These are phyloP conservation scores for Stachybotrys chartarum DNA, from an alignment of 2,329 filamentous ascomycete genomes.

Conservation along the genomic window DNA sequence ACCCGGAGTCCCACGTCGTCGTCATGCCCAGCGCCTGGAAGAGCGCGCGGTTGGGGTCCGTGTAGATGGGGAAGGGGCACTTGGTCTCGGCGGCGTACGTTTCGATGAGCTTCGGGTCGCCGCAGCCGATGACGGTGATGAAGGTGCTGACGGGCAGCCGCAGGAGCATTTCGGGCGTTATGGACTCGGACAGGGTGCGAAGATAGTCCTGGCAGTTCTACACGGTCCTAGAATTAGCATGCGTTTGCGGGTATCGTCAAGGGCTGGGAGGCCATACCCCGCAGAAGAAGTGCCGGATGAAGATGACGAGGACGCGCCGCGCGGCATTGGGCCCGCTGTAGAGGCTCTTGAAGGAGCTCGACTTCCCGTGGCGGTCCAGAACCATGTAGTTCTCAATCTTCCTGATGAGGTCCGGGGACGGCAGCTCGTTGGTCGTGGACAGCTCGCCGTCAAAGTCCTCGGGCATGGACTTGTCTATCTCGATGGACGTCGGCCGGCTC, in stretches of 20 bases:
- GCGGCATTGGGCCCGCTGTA: slow-evolving; percentile 48
- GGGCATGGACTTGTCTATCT: slow-evolving; percentile 32
- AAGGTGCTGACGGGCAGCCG: slow-evolving; percentile 49
- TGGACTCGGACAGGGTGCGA: slow-evolving; percentile 49
- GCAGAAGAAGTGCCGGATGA: slow-evolving; percentile 76
- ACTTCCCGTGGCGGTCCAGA: slow-evolving; percentile 53
- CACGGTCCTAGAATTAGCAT: neutral
- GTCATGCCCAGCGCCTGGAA: slow-evolving; percentile 65
- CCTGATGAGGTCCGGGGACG: slow-evolving; percentile 38
- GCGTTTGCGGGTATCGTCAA: slow-evolving; percentile 6
- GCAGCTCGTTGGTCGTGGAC: slow-evolving; percentile 47
- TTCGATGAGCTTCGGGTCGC: slow-evolving; percentile 59
- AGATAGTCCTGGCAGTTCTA: slow-evolving; percentile 75
- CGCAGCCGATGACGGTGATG: slow-evolving; percentile 67
- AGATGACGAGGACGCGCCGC: slow-evolving; percentile 59
- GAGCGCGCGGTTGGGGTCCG: slow-evolving; percentile 61
- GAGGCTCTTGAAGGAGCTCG: slow-evolving; percentile 55
- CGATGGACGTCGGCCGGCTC: slow-evolving; percentile 13
- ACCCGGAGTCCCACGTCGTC: slow-evolving; percentile 53
- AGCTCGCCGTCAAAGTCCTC: slow-evolving; percentile 51
- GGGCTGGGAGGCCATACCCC: slow-evolving; percentile 44
- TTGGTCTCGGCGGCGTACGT: slow-evolving; percentile 55
- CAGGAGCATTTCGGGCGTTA: slow-evolving; percentile 45
- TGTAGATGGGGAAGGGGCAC: slow-evolving; percentile 70
- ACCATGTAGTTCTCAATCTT: slow-evolving; percentile 49